Percentiles rank a stretch among this genome's conserved stretches.
Conservation (phyloP, 352 stramenopile species). For the Pythium oligandrum region DNA sequence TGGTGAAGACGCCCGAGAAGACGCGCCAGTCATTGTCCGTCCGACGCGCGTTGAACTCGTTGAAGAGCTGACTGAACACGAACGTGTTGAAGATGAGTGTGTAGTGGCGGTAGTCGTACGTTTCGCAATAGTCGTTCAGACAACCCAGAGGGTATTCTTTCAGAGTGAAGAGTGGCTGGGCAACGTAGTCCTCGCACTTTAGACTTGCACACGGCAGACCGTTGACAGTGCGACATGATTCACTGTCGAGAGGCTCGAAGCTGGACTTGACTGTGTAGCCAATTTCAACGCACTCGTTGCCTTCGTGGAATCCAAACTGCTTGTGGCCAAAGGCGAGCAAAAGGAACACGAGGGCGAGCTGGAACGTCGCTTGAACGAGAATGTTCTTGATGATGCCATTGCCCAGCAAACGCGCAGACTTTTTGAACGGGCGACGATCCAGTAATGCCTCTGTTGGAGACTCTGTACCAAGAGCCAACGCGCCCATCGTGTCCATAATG, state of each 20-base stretch:
- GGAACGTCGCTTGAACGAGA: constrained; percentile 55
- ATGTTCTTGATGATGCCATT: constrained; percentile 79
- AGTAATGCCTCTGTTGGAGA: constrained; percentile 57
- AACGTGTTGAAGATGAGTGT: constrained; percentile 99
- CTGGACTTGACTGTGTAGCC: constrained; percentile 45
- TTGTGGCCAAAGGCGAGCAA: constrained; percentile 50
- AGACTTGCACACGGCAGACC: constrained; percentile 43
- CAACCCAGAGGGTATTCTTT: constrained; percentile 46
- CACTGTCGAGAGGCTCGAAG: constrained; percentile 30
- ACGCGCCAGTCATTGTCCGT: constrained; percentile 96
- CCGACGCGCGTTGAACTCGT: constrained; percentile 76
- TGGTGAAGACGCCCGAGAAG: constrained; percentile 89
- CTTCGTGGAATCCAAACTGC: constrained; percentile 54
- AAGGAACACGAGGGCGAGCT: constrained; percentile 86
- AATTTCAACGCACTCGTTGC: constrained; percentile 42
- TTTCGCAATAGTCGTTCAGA: constrained; percentile 34
- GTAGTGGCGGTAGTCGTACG: constrained; percentile 90
- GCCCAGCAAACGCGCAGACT: constrained; percentile 48
- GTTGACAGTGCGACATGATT: constrained; percentile 42
- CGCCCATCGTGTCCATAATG: constrained; percentile 85
- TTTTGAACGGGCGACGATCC: constrained; percentile 68
- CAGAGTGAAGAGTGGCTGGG: constrained; percentile 23
- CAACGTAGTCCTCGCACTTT: constrained; percentile 56
- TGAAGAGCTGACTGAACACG: constrained; percentile 95
- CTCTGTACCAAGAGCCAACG: constrained; percentile 67